phyloP scores from a whole-genome alignment of 176 grass and related monocot genomes.

The Aegilops speltoides region DNA sequence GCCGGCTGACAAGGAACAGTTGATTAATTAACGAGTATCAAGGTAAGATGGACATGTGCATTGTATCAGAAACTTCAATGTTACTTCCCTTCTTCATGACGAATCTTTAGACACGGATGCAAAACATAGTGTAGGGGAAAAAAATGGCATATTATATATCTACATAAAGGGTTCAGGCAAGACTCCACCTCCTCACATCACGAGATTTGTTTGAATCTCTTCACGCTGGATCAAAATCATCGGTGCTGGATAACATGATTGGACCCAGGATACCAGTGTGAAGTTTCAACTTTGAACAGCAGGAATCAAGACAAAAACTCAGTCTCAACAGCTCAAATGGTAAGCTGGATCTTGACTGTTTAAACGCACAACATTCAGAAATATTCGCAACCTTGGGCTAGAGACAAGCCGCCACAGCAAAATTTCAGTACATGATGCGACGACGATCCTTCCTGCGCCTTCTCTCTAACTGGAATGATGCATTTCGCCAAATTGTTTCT shows the following conservation, averaged over 20 bases:
- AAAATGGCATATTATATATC: not conserved
- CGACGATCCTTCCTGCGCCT: not conserved
- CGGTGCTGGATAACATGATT: not conserved
- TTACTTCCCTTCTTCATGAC: not conserved
- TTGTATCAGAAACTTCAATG: slow-evolving; percentile 9
- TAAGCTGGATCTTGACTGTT: not conserved
- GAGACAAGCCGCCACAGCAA: not conserved
- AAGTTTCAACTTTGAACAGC: not conserved
- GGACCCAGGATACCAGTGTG: not conserved
- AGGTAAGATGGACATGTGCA: not conserved
- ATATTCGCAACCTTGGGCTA: not conserved
- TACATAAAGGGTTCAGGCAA: not conserved
- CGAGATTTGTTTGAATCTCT: not conserved
- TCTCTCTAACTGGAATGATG: not conserved
- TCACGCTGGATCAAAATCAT: not conserved
- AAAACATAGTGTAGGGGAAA: not conserved
- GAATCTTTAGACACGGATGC: not conserved
- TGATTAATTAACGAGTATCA: slow-evolving; percentile 5
- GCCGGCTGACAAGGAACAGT: slow-evolving; percentile 2
- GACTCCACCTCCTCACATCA: not conserved
- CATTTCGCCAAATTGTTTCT: not conserved
- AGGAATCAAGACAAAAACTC: not conserved
- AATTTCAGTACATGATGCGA: not conserved
- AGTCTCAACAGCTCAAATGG: not conserved
- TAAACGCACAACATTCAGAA: slow-evolving; percentile 1